Evolutionary conservation across 306 rosid species (phyloP).

Genomic region (Macrotyloma uniflorum): DNA sequence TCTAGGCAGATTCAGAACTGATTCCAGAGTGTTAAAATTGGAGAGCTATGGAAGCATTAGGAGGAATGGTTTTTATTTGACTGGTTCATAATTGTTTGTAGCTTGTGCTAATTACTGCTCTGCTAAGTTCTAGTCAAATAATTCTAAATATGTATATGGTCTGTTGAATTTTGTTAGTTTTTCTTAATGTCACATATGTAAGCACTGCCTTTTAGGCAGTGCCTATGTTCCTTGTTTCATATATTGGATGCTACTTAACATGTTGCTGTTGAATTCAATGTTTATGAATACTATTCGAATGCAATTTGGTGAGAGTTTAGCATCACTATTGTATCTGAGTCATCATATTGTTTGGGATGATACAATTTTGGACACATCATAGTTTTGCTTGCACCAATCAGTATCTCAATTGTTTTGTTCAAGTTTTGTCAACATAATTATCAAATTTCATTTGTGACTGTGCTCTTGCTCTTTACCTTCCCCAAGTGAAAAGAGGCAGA

Average conservation of each 20-base stretch:
- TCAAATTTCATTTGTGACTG: neutral
- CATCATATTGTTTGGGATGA: neutral
- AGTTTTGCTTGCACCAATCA: neutral
- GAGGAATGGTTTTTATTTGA: neutral
- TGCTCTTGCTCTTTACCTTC: neutral
- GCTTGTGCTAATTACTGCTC: neutral
- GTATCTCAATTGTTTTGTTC: neutral
- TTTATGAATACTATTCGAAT: neutral
- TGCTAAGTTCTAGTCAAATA: neutral
- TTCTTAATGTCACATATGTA: neutral
- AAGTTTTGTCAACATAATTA: neutral
- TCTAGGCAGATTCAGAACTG: neutral
- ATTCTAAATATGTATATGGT: neutral
- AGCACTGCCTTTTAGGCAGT: neutral
- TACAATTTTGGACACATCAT: neutral
- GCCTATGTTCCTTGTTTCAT: constrained; percentile 2
- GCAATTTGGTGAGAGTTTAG: neutral
- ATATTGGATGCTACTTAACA: neutral
- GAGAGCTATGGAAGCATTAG: neutral
- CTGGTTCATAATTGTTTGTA: neutral
- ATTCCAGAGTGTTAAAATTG: neutral
- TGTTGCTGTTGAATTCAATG: constrained; percentile 25
- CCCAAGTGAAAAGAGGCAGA: neutral
- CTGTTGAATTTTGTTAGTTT: neutral
- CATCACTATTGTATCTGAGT: neutral